These are phyloP conservation scores for Arctium minus DNA, from an alignment of 129 eudicot species.

Conservation along the genomic window DNA sequence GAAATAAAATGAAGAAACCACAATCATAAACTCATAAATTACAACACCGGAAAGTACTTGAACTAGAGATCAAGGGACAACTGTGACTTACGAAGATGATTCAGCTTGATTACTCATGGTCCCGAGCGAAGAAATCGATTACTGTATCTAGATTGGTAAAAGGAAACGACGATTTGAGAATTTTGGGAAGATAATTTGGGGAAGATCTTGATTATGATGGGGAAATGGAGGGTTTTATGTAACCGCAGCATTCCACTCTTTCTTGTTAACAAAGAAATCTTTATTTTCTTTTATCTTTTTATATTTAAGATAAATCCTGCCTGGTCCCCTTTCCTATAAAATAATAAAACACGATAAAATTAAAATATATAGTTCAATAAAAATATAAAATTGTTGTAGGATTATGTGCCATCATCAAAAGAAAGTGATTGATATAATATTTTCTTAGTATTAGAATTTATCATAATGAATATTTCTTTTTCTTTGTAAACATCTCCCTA, in stretches of 20 bases:
- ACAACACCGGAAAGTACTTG: background rate
- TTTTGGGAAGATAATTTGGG: background rate
- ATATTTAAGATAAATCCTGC: background rate
- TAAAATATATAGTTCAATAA: too few species aligned
- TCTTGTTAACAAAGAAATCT: conserved; percentile 47
- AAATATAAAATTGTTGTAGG: too few species aligned
- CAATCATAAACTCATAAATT: background rate
- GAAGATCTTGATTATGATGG: conserved; percentile 2
- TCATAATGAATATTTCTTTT: too few species aligned
- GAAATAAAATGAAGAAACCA: conserved; percentile 1
- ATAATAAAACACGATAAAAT: too few species aligned
- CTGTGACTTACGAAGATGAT: conserved; percentile 67
- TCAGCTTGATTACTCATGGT: conserved; percentile 60
- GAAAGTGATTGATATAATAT: too few species aligned
- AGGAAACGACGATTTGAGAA: background rate
- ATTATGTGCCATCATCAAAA: too few species aligned
- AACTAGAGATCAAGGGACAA: background rate
- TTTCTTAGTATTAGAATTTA: too few species aligned
- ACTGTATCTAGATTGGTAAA: background rate
- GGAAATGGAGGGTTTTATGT: background rate
- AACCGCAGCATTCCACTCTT: background rate
- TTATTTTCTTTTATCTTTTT: background rate
- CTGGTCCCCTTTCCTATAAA: too few species aligned
- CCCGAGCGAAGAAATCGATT: background rate
- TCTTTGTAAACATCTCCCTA: too few species aligned